Conservation (phyloP, 768 basidiomycete species). For the Leccinum subgranulosum region DNA sequence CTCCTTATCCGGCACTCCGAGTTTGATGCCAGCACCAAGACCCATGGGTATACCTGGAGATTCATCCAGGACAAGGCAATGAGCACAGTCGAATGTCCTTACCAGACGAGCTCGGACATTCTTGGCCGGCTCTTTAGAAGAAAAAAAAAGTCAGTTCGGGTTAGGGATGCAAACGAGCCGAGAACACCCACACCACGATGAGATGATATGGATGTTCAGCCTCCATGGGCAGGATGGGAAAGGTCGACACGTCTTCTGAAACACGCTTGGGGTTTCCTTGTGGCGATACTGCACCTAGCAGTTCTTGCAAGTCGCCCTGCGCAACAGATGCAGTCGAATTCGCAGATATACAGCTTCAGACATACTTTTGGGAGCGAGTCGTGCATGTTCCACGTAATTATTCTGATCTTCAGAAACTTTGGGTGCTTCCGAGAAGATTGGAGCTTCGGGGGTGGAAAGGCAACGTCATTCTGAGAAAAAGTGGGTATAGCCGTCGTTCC, state of each 20-base stretch:
- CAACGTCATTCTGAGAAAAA: slow-evolving; percentile 18
- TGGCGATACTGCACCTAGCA: slow-evolving; percentile 59
- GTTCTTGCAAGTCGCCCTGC: slow-evolving; percentile 71
- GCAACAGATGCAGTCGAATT: slow-evolving; percentile 1
- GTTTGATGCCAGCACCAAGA: slow-evolving; percentile 72
- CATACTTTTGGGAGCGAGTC: slow-evolving; percentile 72
- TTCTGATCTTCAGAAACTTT: slow-evolving; percentile 60
- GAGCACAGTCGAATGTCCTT: not conserved
- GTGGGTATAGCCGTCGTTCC: slow-evolving; percentile 18
- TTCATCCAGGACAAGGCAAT: not conserved
- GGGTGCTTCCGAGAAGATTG: slow-evolving; percentile 25
- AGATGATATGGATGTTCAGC: slow-evolving; percentile 70
- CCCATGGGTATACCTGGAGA: slow-evolving; percentile 70
- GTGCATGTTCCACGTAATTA: slow-evolving; percentile 86
- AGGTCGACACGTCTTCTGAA: slow-evolving; percentile 21
- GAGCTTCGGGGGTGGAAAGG: slow-evolving; percentile 22
- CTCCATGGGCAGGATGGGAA: slow-evolving; percentile 51
- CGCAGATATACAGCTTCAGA: not conserved
- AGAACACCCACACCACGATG: slow-evolving; percentile 61
- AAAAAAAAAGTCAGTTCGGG: slow-evolving; percentile 14
- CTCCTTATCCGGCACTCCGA: slow-evolving; percentile 51
- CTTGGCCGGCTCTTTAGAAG: slow-evolving; percentile 58
- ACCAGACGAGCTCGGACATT: slow-evolving; percentile 82
- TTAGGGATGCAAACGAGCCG: not conserved
- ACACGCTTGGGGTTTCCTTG: slow-evolving; percentile 31